phyloP scores from a whole-genome alignment of 2,329 filamentous ascomycete species.

The Domatiomyces catenatus region DNA sequence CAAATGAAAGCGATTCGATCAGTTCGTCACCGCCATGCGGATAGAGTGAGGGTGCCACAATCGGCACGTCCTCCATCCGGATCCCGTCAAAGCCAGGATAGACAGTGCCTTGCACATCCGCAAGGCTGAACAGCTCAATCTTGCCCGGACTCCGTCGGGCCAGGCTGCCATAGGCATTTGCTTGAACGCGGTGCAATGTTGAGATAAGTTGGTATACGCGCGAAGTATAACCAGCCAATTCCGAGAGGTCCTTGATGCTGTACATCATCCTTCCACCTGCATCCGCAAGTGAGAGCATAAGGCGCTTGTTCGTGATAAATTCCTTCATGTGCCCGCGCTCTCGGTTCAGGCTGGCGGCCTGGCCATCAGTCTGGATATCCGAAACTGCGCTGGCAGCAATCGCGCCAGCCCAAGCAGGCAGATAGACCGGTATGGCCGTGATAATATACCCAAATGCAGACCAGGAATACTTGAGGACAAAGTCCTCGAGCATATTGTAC shows the following conservation, averaged over 20 bases:
- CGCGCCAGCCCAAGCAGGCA: slow-evolving; percentile 85
- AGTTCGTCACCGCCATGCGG: slow-evolving; percentile 85
- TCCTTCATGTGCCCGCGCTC: slow-evolving; percentile 89
- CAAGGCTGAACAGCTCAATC: slow-evolving; percentile 72
- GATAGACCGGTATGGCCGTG: slow-evolving; percentile 81
- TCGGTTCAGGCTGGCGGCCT: slow-evolving; percentile 34
- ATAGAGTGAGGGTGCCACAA: slow-evolving; percentile 78
- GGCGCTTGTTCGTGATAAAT: slow-evolving; percentile 96
- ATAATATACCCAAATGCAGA: slow-evolving; percentile 93
- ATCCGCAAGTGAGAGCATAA: slow-evolving; percentile 94
- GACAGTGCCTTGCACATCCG: slow-evolving; percentile 82
- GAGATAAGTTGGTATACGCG: slow-evolving; percentile 91
- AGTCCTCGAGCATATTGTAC: slow-evolving; percentile 98
- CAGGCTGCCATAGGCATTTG: slow-evolving; percentile 63
- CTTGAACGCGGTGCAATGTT: slow-evolving; percentile 83
- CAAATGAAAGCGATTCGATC: slow-evolving; percentile 72
- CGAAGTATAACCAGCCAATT: slow-evolving; percentile 89
- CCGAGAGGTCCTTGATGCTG: slow-evolving; percentile 92
- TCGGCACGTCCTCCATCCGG: slow-evolving; percentile 77
- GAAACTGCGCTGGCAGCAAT: slow-evolving; percentile 38
- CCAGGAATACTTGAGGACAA: slow-evolving; percentile 97
- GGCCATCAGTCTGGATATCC: slow-evolving; percentile 5
- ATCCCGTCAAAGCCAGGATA: slow-evolving; percentile 93
- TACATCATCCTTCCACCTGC: slow-evolving; percentile 99
- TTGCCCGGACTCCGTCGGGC: slow-evolving; percentile 29